Evolutionary conservation across 257 asterid species (phyloP), one percentile per base, ranked within the genome.

Genomic region (Ocimum tenuiflorum): DNA sequence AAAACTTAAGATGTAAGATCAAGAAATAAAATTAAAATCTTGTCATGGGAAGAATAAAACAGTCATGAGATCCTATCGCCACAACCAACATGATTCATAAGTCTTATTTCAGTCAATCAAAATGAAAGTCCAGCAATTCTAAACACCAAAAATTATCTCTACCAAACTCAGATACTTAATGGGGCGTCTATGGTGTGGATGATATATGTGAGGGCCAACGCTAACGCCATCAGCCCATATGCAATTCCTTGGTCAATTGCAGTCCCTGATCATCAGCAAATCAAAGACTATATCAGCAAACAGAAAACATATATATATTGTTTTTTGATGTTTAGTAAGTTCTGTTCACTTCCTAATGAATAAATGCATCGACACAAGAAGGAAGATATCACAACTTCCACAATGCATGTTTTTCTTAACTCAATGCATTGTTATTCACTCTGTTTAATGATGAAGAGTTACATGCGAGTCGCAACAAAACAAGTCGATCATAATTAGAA

Each of bases 201-300:
- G 76, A 87, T 69, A 48, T 87, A 85, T 15, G 92, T 87, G 69
- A 87, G 92, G 53, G 71, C 86, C 85, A 85, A 77, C 6, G 95
- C 95, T 70, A 83, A 50, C 74, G 83, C 13, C 95, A 87, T 87
- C 72, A 87, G 77, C 8, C 71, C 84, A 35, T 73, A 85, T 7
- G 95, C 90, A 48, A 85, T 80, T 67, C 92, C 90, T 70, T 85
- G 95, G 71, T 87, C 95, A 31, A 89, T 82, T 19, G 95, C 73
- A 8, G 85, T 80, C 72, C 96, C 96, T 89, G 89, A 7, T 4
- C 41, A 53, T 62, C 4, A 47, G n/a, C n/a, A 20, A 67, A 51
- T 6, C 17, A 19, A 31, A 36, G 20, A 31, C 29, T 53, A 10
- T 12, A 47, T 71, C 53, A 63, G 24, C 39, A 8, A 29, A 46